These are phyloP conservation scores for Colletotrichum limetticola DNA, from an alignment of 2,329 filamentous ascomycete species.

Conservation along the genomic window DNA sequence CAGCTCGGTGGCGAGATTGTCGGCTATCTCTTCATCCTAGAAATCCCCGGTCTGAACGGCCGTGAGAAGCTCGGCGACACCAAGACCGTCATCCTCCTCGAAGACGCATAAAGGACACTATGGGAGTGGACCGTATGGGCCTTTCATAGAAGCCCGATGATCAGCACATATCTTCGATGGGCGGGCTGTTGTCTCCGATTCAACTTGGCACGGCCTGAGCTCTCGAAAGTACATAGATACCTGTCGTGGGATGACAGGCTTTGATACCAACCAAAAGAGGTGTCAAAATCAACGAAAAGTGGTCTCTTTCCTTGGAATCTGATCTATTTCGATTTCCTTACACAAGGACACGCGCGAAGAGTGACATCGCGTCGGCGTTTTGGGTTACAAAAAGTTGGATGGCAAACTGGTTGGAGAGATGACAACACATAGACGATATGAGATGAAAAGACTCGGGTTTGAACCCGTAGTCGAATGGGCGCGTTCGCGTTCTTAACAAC, in stretches of 20 bases:
- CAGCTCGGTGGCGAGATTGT: constrained; percentile 87
- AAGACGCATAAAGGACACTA: constrained; percentile 51
- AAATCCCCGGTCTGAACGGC: constrained; percentile 93
- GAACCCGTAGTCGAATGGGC: not conserved
- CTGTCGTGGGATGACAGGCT: not conserved
- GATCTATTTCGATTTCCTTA: constrained; percentile 13
- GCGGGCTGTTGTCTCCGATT: not conserved
- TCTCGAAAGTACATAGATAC: constrained; percentile 2
- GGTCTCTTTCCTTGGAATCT: not conserved
- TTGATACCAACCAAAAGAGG: not conserved
- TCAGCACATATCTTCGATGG: not conserved
- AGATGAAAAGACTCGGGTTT: constrained; percentile 8
- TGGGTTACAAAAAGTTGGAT: constrained; percentile 24
- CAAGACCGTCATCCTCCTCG: constrained; percentile 85
- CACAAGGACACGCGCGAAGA: constrained; percentile 8
- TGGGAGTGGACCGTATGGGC: not conserved
- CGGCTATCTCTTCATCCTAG: constrained; percentile 94
- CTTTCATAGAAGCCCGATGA: not conserved
- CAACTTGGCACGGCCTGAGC: not conserved
- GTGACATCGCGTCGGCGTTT: constrained; percentile 26
- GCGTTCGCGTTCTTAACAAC: constrained; percentile 11
- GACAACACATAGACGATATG: constrained; percentile 11
- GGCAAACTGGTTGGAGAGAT: constrained; percentile 26
- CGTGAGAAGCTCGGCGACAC: constrained; percentile 84
- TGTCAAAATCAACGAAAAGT: not conserved